Conservation (phyloP, 257 asterid species). For the Schizonepeta tenuifolia region DNA sequence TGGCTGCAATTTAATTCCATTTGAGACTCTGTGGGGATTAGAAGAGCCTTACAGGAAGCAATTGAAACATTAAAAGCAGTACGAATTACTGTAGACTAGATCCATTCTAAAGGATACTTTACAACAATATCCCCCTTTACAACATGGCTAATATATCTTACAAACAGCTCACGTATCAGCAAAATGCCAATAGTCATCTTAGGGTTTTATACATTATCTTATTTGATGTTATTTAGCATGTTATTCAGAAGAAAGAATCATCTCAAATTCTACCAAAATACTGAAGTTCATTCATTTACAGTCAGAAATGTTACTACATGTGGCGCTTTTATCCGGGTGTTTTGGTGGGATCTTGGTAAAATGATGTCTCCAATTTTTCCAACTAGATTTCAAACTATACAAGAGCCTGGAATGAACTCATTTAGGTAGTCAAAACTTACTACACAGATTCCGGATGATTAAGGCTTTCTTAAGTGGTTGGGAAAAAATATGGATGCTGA, state of each 20-base stretch:
- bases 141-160: background rate
- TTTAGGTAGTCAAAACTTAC: conserved; percentile 1
- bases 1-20: background rate
- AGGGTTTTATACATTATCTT: background rate
- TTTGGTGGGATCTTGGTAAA: background rate
- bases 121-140: background rate
- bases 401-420: background rate
- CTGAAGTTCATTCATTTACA: conserved; percentile 1
- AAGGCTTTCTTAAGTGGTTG: background rate
- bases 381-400: background rate
- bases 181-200: background rate
- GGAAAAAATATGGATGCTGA: background rate
- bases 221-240: conserved; percentile 10
- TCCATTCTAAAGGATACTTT: background rate
- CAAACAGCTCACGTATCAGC: background rate
- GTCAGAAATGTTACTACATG: background rate
- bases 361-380: background rate
- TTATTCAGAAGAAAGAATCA: background rate
- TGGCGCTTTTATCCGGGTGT: background rate
- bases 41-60: background rate
- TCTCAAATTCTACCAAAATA: background rate
- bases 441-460: background rate
- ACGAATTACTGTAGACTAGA: background rate
- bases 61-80: background rate
- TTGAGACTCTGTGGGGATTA: background rate